Evolutionary conservation across 2,329 filamentous ascomycete species (phyloP), one percentile per base, ranked within the genome.

Genomic region (Ascochyta viciae-villosae): DNA sequence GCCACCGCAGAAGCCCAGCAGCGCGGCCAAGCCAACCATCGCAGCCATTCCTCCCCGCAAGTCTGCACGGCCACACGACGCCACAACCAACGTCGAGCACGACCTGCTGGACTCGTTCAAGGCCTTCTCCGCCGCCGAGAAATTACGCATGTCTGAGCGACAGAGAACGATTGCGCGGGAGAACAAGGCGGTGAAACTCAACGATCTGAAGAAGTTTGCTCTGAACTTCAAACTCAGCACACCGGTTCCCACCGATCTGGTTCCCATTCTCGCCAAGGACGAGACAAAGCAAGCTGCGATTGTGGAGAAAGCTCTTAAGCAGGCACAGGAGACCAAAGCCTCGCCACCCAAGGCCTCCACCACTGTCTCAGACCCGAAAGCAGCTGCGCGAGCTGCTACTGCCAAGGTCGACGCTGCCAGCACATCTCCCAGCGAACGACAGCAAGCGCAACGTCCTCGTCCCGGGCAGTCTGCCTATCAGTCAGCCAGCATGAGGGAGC

Each of bases 201-300:
- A 91, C 57, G 95, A 99, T 77, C 79, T 99, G 54, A 96, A 95
- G 82, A 96, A 94, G 71, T 99, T 99, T 76, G 92, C 95, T 1
- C 86, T 88, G 65, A 95, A 86, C 72, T 99, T 99, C 82, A 98
- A 98, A 78, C 85, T 99, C 16, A 89, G 90, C 45, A 97, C 94
- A 3, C 92, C 93, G 6, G 92, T 99, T 10, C 95, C 95, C 1
- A 88, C 86, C 47, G 95, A 99, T 75, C 79, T 99, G 33, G 92
- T 99, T 26, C 89, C 91, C 1, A 99, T 99, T 64, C 89, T 99
- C 58, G 94, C 95, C 55, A 99, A 98, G 74, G 95, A 99, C 72
- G 92, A 92, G n/a, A 84, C 82, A 41, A 99, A 97, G 79, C 95
- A 98, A 77, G 88, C 92, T 69, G 87, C 93, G 71, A 98, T 99